Conservation (phyloP, 768 basidiomycete genomes). For the Hericium erinaceus region DNA sequence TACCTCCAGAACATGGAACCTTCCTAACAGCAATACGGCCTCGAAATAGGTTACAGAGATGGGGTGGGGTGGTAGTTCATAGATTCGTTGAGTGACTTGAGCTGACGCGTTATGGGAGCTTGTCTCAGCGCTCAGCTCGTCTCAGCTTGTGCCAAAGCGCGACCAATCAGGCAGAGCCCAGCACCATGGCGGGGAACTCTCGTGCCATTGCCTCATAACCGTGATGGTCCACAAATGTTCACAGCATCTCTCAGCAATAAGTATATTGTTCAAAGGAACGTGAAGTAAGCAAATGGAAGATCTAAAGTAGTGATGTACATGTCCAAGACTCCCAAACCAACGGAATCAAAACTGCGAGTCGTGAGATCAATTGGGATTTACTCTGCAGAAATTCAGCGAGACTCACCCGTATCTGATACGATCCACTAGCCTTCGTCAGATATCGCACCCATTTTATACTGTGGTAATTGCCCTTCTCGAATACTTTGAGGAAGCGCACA, state of each 20-base stretch:
- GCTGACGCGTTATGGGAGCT: neutral
- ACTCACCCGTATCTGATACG: constrained; percentile 90
- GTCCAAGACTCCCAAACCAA: neutral
- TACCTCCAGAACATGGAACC: constrained; percentile 15
- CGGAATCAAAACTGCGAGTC: constrained; percentile 8
- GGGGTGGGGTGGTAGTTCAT: neutral
- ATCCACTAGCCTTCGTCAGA: constrained; percentile 86
- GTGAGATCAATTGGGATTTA: neutral
- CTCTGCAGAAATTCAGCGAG: neutral
- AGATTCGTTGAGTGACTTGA: neutral
- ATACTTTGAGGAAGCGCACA: constrained; percentile 96
- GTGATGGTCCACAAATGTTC: too few species aligned
- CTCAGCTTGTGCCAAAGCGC: neutral
- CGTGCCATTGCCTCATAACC: neutral
- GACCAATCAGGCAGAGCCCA: neutral
- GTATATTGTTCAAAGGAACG: too few species aligned
- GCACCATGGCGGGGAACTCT: neutral
- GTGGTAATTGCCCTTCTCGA: constrained; percentile 91
- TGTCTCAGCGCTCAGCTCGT: neutral
- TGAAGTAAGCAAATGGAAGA: too few species aligned
- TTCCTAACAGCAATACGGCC: neutral
- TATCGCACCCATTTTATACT: constrained; percentile 96
- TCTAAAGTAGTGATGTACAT: neutral
- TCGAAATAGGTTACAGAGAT: neutral
- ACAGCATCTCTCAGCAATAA: too few species aligned